phyloP scores from a whole-genome alignment of 192 early-diverging fungal genomes.

The Dissophora globulifera region DNA sequence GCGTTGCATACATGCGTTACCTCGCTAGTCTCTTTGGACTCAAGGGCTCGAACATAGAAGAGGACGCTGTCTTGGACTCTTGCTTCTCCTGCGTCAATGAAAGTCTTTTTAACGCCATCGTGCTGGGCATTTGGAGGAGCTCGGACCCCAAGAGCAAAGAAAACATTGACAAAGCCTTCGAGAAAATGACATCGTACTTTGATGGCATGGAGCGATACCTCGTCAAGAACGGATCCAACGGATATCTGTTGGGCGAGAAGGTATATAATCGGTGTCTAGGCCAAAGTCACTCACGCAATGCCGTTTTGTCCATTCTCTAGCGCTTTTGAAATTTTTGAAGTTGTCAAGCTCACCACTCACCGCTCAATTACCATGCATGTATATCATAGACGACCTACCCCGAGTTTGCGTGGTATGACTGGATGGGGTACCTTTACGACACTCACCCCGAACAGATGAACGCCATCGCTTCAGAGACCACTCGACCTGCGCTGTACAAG shows the following conservation, averaged over 20 bases:
- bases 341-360: neutral
- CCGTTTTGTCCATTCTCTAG: neutral
- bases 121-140: slow-evolving; percentile 27
- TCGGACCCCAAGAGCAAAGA: slow-evolving; percentile 20
- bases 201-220: slow-evolving; percentile 38
- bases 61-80: slow-evolving; percentile 25
- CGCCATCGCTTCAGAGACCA: slow-evolving; percentile 17
- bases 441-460: slow-evolving; percentile 31
- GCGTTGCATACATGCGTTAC: slow-evolving; percentile 24
- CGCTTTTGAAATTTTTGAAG: neutral
- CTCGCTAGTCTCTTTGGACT: slow-evolving; percentile 25
- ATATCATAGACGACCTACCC: slow-evolving; percentile 29
- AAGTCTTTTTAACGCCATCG: slow-evolving; percentile 16
- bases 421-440: slow-evolving; percentile 16
- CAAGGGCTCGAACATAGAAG: slow-evolving; percentile 11
- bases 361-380: neutral
- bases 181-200: slow-evolving; percentile 14
- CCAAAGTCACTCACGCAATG: neutral
- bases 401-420: slow-evolving; percentile 40
- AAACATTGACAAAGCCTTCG: slow-evolving; percentile 13
- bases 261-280: slow-evolving; percentile 1
- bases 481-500: slow-evolving; percentile 27
- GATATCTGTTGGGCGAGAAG: slow-evolving; percentile 36
- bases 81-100: slow-evolving; percentile 15
- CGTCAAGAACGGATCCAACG: slow-evolving; percentile 40